Percentiles rank a stretch among this genome's conserved stretches.
Conservation (phyloP, 768 basidiomycete genomes). For the Postia placenta region DNA sequence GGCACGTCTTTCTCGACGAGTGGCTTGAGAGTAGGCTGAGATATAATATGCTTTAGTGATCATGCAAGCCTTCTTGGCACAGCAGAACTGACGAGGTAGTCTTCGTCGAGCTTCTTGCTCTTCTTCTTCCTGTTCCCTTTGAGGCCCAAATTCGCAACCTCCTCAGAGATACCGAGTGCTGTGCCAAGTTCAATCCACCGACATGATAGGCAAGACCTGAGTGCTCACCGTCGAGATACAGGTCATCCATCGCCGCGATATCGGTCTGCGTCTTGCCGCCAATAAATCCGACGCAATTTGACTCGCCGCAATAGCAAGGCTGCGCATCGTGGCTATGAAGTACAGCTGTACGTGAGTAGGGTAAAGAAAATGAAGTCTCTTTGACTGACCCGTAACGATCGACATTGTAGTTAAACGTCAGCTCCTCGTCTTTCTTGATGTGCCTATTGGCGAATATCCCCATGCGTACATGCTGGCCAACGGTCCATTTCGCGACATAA, state of each 20-base stretch:
- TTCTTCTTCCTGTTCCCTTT: constrained; percentile 90
- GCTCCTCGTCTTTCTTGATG: constrained; percentile 75
- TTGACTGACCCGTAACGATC: constrained; percentile 96
- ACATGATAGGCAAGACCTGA: too few species aligned
- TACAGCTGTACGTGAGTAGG: neutral
- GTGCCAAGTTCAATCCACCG: neutral
- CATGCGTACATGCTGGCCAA: constrained; percentile 87
- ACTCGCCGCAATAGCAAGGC: constrained; percentile 90
- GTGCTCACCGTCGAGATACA: constrained; percentile 85
- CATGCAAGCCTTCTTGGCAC: neutral
- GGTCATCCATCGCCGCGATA: constrained; percentile 88
- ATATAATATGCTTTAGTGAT: neutral
- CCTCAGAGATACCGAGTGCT: constrained; percentile 94
- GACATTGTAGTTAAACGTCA: constrained; percentile 99
- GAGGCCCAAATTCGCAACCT: constrained; percentile 73
- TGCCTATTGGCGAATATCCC: constrained; percentile 91
- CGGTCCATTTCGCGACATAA: constrained; percentile 97
- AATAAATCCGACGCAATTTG: constrained; percentile 92
- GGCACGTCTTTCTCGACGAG: constrained; percentile 77
- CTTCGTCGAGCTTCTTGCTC: constrained; percentile 89
- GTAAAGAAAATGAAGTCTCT: neutral
- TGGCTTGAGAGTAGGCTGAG: constrained; percentile 71
- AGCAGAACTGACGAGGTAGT: constrained; percentile 60
- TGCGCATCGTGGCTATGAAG: constrained; percentile 82
- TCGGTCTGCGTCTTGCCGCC: constrained; percentile 99